Evolutionary conservation across 2,329 filamentous ascomycete genomes (phyloP).

Genomic region (Drechslerella coelobrocha): DNA sequence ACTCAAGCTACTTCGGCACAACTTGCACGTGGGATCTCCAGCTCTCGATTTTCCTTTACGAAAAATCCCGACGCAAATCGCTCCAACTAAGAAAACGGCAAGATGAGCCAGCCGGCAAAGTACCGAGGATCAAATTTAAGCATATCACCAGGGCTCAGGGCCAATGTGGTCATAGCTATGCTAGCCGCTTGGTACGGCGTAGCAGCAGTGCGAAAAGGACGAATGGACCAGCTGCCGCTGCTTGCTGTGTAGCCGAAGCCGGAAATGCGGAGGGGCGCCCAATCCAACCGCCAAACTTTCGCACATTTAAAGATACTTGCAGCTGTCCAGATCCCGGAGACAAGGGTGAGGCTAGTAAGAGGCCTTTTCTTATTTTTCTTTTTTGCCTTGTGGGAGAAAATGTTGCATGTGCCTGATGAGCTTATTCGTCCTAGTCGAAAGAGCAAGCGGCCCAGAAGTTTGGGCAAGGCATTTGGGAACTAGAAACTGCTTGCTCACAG

Average conservation of each 20-base stretch:
- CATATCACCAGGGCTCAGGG: conserved; percentile 7
- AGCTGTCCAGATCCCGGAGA: conserved; percentile 40
- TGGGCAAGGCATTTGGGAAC: conserved; percentile 10
- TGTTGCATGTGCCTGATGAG: conserved; percentile 50
- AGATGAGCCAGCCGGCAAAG: conserved; percentile 36
- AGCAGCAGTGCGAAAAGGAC: conserved; percentile 35
- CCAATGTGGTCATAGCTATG: conserved; percentile 26
- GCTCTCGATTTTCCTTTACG: conserved; percentile 18
- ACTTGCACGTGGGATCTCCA: neutral
- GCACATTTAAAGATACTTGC: conserved; percentile 2
- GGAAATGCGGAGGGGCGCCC: conserved; percentile 47
- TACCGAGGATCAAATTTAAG: conserved; percentile 35
- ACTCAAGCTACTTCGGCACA: conserved; percentile 44
- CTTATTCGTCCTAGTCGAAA: conserved; percentile 34
- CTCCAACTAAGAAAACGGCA: conserved; percentile 14
- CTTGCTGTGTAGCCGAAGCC: conserved; percentile 49
- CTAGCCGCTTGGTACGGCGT: conserved; percentile 19
- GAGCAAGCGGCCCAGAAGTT: neutral
- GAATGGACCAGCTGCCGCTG: conserved; percentile 50
- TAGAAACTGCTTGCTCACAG: neutral
- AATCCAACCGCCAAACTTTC: conserved; percentile 17
- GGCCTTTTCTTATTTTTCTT: neutral
- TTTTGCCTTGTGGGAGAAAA: conserved; percentile 8
- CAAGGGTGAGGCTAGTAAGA: conserved; percentile 32
- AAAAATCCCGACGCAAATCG: conserved; percentile 41